Conservation (phyloP, 2,329 filamentous ascomycete species). For the Neobulgaria alba region DNA sequence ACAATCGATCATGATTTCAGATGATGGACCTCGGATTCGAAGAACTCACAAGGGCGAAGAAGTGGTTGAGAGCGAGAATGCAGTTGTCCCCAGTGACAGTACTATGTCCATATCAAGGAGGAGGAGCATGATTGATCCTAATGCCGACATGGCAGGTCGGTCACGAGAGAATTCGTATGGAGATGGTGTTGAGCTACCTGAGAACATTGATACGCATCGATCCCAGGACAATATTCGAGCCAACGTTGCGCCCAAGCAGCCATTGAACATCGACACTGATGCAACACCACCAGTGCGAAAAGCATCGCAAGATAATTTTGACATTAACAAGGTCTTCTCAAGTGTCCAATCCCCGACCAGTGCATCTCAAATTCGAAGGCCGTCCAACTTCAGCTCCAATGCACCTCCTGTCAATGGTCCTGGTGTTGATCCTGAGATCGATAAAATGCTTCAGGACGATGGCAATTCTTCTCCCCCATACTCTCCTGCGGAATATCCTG, state of each 20-base stretch:
- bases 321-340: constrained; percentile 79
- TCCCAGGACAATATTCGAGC: constrained; percentile 22
- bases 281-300: constrained; percentile 16
- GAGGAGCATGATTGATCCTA: constrained; percentile 32
- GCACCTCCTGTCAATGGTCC: constrained; percentile 41
- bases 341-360: constrained; percentile 67
- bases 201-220: constrained; percentile 24
- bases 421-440: constrained; percentile 78
- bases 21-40: constrained; percentile 66
- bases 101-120: constrained; percentile 27
- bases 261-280: constrained; percentile 26
- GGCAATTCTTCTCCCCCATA: constrained; percentile 74
- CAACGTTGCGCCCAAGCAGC: constrained; percentile 20
- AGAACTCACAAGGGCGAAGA: constrained; percentile 95
- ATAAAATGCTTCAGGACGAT: constrained; percentile 74
- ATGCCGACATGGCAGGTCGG: constrained; percentile 26
- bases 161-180: constrained; percentile 31
- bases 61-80: constrained; percentile 66
- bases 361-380: constrained; percentile 36
- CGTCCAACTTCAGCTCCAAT: constrained; percentile 34
- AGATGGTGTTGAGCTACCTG: constrained; percentile 26
- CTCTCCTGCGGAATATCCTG: constrained; percentile 66
- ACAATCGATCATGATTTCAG: constrained; percentile 72
- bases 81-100: constrained; percentile 31
- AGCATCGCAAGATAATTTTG: constrained; percentile 44